Evolutionary conservation across 192 early-diverging fungal genomes (phyloP), one percentile per base, ranked within the genome.

Genomic region (Phycomyces blakesleeanus): DNA sequence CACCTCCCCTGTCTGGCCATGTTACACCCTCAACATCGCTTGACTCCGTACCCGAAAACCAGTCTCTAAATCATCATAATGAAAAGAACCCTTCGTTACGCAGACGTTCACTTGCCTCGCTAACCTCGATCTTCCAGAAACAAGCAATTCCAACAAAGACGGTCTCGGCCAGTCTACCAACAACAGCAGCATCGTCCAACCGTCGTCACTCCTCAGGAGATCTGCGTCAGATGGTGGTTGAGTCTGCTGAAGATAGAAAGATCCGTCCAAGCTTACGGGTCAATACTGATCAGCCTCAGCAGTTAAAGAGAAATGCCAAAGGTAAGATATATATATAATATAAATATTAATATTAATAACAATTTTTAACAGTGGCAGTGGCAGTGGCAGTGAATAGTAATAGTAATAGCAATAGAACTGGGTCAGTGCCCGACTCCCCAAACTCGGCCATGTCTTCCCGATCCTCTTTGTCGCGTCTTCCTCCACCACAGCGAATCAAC

Each of bases 191-290:
- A 34, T 42, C 50, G 12, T 25, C 38, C 6, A 55, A 40, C 22
- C 63, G 63, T 27, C 69, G 69, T 26, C 64, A 71, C 37, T 71
- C 69, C 16, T 51, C 63, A 39, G 63, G 63, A 12, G 69, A 71
- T 49, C 59, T 71, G 21, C 59, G 59, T 27, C 59, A 68, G 53
- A 38, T 68, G 21, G 15, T 68, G 21, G 15, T 47, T 11, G 44
- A 47, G 3, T n/a, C 29, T 34, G 49, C 51, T 15, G 51, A 40
- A 25, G 39, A 54, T 3, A 57, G 55, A 24, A 60, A 55, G 11
- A 41, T 26, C 11, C 44, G 51, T 29, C 66, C 56, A 21, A 38
- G 39, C 18, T 27, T 55, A 27, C 53, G 26, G 38, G 53, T 68
- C 3, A 27, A 61, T 2, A 40, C 44, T 11, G 27, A 50, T 9